Conservation (phyloP, 768 basidiomycete genomes). For the Sporobolomyces phaffii region DNA sequence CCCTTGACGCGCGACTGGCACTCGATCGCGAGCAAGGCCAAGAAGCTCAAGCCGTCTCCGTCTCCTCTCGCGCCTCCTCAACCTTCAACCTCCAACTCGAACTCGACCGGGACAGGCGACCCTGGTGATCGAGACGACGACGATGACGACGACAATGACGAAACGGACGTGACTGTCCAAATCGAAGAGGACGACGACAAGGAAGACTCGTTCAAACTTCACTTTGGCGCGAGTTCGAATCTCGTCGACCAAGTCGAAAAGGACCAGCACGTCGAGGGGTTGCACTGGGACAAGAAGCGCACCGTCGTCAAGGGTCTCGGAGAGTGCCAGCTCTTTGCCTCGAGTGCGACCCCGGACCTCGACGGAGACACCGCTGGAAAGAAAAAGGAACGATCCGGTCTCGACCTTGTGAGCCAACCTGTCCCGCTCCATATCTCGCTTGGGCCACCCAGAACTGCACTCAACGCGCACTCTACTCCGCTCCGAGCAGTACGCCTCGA, state of each 20-base stretch:
- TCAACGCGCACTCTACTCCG: too few species aligned
- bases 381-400: neutral
- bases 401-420: slow-evolving; percentile 12
- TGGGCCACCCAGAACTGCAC: too few species aligned
- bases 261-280: neutral
- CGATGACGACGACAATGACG: too few species aligned
- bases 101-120: too few species aligned
- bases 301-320: neutral
- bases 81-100: too few species aligned
- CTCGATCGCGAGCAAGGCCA: slow-evolving; percentile 20
- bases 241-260: neutral
- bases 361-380: too few species aligned
- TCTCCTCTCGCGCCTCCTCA: neutral
- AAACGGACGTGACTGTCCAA: too few species aligned
- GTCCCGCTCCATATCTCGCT: too few species aligned
- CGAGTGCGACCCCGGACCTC: too few species aligned
- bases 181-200: neutral
- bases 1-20: slow-evolving; percentile 29
- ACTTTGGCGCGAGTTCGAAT: slow-evolving; percentile 12
- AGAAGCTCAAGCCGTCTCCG: neutral
- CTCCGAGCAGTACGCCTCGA: slow-evolving; percentile 37
- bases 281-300: neutral
- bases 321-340: neutral
- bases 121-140: too few species aligned
- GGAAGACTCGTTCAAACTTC: slow-evolving; percentile 1